Percentiles rank a stretch among this genome's conserved stretches.
These are phyloP conservation scores for Clarireedia sp. DNA, from an alignment of 2,329 filamentous ascomycete species.

Conservation along the genomic window DNA sequence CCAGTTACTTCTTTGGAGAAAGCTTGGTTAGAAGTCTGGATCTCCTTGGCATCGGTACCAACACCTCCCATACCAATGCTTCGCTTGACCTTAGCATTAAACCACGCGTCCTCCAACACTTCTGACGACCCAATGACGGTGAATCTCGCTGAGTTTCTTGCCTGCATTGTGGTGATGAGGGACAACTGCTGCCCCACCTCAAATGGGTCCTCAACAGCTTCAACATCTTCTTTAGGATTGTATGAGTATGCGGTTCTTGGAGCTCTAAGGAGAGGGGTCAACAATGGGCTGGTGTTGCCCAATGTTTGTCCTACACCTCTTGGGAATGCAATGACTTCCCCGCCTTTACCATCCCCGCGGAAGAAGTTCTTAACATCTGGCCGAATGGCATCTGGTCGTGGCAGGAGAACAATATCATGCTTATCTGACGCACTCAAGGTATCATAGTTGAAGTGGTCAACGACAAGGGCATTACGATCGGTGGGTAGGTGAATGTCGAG, in stretches of 20 bases:
- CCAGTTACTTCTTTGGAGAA: slow-evolving; percentile 79
- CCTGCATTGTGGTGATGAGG: slow-evolving; percentile 80
- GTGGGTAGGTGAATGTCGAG: slow-evolving; percentile 81
- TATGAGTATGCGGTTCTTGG: slow-evolving; percentile 85
- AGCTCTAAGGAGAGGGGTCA: slow-evolving; percentile 76
- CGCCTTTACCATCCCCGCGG: slow-evolving; percentile 44
- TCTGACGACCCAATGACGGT: slow-evolving; percentile 79
- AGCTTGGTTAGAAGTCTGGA: slow-evolving; percentile 68
- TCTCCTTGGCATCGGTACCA: slow-evolving; percentile 41
- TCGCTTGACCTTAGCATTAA: slow-evolving; percentile 65
- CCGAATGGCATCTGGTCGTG: slow-evolving; percentile 57
- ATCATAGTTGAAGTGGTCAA: slow-evolving; percentile 97
- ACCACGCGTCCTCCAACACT: slow-evolving; percentile 83
- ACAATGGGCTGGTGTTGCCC: slow-evolving; percentile 64
- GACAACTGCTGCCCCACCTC: slow-evolving; percentile 76
- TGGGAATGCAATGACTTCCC: slow-evolving; percentile 68
- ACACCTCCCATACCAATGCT: slow-evolving; percentile 33
- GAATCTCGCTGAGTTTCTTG: slow-evolving; percentile 86
- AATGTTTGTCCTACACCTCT: slow-evolving; percentile 73
- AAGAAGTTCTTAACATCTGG: slow-evolving; percentile 73
- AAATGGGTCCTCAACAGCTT: slow-evolving; percentile 71
- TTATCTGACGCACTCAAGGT: slow-evolving; percentile 64
- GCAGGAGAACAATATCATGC: slow-evolving; percentile 81
- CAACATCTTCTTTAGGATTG: slow-evolving; percentile 79
- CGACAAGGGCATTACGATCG: slow-evolving; percentile 76